Conservation (phyloP, 805 yeast species). For the Suhomyces sp. region DNA sequence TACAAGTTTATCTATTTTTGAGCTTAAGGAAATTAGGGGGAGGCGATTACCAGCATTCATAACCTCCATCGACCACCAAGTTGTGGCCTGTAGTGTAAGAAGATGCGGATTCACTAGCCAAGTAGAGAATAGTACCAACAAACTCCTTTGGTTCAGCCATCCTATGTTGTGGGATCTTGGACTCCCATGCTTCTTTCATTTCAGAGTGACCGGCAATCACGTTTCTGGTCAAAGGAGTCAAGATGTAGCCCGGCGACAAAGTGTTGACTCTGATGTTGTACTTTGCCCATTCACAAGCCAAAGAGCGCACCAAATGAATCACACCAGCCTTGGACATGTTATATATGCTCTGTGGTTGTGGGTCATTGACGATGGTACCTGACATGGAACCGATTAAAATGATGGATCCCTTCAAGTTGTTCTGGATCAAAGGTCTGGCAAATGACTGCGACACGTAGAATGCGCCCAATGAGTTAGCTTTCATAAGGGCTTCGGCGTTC, state of each 20-base stretch:
- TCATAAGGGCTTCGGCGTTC: conserved; percentile 64
- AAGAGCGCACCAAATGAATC: conserved; percentile 69
- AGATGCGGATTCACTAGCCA: conserved; percentile 68
- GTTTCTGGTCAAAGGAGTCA: conserved; percentile 73
- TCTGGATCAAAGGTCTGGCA: conserved; percentile 62
- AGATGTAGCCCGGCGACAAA: conserved; percentile 76
- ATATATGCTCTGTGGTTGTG: conserved; percentile 77
- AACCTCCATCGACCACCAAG: conserved; percentile 83
- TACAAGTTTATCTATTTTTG: neutral
- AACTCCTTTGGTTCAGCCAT: conserved; percentile 86
- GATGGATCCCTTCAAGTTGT: conserved; percentile 56
- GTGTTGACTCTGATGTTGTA: conserved; percentile 75
- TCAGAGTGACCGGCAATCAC: conserved; percentile 59
- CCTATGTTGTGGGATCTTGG: conserved; percentile 71
- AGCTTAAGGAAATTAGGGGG: neutral
- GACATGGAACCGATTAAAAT: conserved; percentile 78
- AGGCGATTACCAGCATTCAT: conserved; percentile 65
- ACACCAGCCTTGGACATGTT: conserved; percentile 88
- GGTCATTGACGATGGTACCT: conserved; percentile 72
- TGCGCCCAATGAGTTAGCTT: conserved; percentile 73
- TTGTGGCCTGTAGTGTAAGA: conserved; percentile 84
- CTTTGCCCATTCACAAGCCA: conserved; percentile 82
- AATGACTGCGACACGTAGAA: conserved; percentile 71
- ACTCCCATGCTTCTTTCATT: conserved; percentile 70
- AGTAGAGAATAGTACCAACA: conserved; percentile 71